Percentiles rank a stretch among this genome's conserved stretches.
Conservation (phyloP, 352 stramenopile species). For the Pythium rishiriense region DNA sequence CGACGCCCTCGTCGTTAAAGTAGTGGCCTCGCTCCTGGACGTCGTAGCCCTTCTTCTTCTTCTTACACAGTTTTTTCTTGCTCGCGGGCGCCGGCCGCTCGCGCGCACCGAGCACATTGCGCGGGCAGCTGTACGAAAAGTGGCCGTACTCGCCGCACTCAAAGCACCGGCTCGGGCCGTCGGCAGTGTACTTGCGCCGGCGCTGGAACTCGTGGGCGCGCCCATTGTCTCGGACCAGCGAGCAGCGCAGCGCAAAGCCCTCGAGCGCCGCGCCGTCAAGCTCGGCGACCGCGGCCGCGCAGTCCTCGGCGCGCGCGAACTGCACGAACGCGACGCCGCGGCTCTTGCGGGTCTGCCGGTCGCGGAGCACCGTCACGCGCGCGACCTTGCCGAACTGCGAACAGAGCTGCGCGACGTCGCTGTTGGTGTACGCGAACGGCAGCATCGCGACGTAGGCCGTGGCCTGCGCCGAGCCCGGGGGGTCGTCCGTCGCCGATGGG, state of each 20-base stretch:
- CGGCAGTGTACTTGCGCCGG: constrained; percentile 68
- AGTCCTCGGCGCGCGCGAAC: constrained; percentile 73
- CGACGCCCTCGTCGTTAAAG: constrained; percentile 63
- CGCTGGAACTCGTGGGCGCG: constrained; percentile 72
- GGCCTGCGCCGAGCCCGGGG: constrained; percentile 25
- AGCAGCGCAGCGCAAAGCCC: constrained; percentile 63
- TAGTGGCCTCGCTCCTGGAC: constrained; percentile 56
- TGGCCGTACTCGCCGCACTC: constrained; percentile 79
- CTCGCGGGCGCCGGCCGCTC: constrained; percentile 44
- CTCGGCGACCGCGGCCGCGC: constrained; percentile 39
- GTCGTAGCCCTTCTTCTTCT: constrained; percentile 70
- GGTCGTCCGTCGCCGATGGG: too few relatives aligned
- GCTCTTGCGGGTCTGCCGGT: constrained; percentile 72
- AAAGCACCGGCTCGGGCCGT: constrained; percentile 60
- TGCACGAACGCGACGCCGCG: constrained; percentile 86
- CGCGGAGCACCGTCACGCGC: constrained; percentile 72
- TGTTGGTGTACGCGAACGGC: constrained; percentile 86
- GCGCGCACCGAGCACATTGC: constrained; percentile 74
- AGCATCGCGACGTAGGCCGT: constrained; percentile 90
- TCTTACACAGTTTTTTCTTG: constrained; percentile 59
- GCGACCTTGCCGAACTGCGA: constrained; percentile 71
- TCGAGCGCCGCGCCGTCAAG: constrained; percentile 71
- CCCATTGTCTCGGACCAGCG: constrained; percentile 80
- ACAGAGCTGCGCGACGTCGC: constrained; percentile 86
- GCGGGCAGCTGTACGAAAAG: constrained; percentile 83